Evolutionary conservation across 2,329 filamentous ascomycete genomes (phyloP).

Genomic region (Sodiomyces alkalinus): DNA sequence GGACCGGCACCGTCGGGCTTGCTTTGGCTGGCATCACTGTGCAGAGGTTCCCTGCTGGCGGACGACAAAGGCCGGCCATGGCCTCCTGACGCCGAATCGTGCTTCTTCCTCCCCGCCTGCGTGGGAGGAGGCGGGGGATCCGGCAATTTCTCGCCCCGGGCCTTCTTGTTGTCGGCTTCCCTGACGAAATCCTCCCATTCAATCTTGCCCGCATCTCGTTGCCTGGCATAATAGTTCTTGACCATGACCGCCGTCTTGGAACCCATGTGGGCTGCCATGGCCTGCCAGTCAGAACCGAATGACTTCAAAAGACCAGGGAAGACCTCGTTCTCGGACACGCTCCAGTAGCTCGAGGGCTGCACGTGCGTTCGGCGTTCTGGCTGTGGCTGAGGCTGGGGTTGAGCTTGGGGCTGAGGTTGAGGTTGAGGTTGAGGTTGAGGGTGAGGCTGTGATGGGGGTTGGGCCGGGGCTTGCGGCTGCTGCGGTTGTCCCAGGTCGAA

Average conservation of each 20-base stretch:
- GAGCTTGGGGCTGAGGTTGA: slow-evolving; percentile 5
- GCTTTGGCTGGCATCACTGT: slow-evolving; percentile 26
- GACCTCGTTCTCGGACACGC: slow-evolving; percentile 64
- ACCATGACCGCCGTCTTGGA: slow-evolving; percentile 81
- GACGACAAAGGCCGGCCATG: slow-evolving; percentile 26
- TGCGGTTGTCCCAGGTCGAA: slow-evolving; percentile 26
- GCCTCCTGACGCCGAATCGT: slow-evolving; percentile 26
- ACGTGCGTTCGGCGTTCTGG: slow-evolving; percentile 35
- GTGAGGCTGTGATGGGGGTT: slow-evolving; percentile 15
- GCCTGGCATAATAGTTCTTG: slow-evolving; percentile 52
- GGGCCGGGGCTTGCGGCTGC: neutral
- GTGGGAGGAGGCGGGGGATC: slow-evolving; percentile 42
- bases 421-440: slow-evolving; percentile 21
- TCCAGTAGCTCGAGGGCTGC: slow-evolving; percentile 74
- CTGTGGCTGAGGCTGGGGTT: slow-evolving; percentile 17
- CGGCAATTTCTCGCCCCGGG: slow-evolving; percentile 42
- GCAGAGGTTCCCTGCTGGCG: slow-evolving; percentile 22
- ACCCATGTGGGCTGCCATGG: slow-evolving; percentile 64
- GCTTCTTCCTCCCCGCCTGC: slow-evolving; percentile 32
- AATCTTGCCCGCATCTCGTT: slow-evolving; percentile 41
- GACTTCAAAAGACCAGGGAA: slow-evolving; percentile 58
- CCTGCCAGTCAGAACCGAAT: slow-evolving; percentile 66
- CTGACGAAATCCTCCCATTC: slow-evolving; percentile 45
- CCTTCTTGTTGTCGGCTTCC: slow-evolving; percentile 42
- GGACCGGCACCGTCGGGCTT: slow-evolving; percentile 26